Conservation (phyloP, 345 rosid genomes). For the Barbarea vulgaris region DNA sequence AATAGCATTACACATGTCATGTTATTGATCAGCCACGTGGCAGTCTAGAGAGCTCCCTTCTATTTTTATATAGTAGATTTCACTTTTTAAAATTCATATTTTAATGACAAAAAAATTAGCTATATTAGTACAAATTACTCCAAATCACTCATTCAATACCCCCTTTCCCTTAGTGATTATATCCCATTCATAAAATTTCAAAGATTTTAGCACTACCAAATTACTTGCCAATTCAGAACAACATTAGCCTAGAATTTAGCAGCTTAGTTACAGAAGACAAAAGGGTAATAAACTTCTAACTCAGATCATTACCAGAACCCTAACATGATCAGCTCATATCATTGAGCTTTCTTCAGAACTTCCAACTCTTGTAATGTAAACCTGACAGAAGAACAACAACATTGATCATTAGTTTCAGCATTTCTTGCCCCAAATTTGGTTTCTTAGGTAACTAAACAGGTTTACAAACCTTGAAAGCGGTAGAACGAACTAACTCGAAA, state of each 20-base stretch:
- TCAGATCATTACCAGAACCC: not conserved
- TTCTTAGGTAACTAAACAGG: not conserved
- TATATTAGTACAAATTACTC: too few relatives aligned
- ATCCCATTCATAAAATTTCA: too few relatives aligned
- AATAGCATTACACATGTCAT: too few relatives aligned
- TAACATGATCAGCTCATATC: constrained; percentile 8
- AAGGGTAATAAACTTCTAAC: constrained; percentile 5
- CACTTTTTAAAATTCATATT: too few relatives aligned
- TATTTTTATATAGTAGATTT: too few relatives aligned
- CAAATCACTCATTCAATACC: too few relatives aligned
- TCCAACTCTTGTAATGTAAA: constrained; percentile 33
- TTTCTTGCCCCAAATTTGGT: not conserved
- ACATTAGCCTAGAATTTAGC: constrained; percentile 24
- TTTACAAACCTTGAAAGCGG: constrained; percentile 64
- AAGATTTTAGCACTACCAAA: too few relatives aligned
- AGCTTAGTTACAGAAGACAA: constrained; percentile 13
- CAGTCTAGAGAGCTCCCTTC: too few relatives aligned
- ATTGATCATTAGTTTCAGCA: constrained; percentile 2
- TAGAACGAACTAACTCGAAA: constrained; percentile 65
- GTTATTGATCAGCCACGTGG: too few relatives aligned
- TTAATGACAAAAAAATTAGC: too few relatives aligned
- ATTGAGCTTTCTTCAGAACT: constrained; percentile 20
- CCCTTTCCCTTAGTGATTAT: too few relatives aligned
- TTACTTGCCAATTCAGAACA: not conserved
- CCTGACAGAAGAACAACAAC: constrained; percentile 7